Evolutionary conservation across 176 grass and related monocot genomes (phyloP).

Genomic region (Themeda triandra): DNA sequence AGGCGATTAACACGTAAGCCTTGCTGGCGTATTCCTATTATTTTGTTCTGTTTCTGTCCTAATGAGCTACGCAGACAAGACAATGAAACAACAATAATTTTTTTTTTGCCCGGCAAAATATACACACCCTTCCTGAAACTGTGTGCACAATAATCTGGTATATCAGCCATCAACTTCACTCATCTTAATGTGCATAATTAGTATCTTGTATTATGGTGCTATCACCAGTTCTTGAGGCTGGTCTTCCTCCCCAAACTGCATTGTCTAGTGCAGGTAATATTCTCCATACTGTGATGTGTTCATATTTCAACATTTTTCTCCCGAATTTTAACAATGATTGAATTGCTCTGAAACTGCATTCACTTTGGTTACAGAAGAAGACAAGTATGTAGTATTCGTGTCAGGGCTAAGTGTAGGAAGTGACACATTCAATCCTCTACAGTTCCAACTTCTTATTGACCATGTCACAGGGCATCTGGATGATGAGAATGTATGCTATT

Average conservation of each 20-base stretch:
- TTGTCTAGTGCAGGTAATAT: slow-evolving; percentile 59
- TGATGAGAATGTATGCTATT: slow-evolving; percentile 84
- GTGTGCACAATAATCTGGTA: too few relatives aligned
- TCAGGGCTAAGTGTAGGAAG: slow-evolving; percentile 80
- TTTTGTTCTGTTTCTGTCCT: too few relatives aligned
- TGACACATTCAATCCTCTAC: slow-evolving; percentile 82
- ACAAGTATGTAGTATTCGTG: slow-evolving; percentile 87
- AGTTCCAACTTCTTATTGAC: slow-evolving; percentile 98
- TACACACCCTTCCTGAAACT: too few relatives aligned
- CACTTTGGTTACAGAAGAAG: slow-evolving; percentile 64
- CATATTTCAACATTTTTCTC: background rate
- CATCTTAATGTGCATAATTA: too few relatives aligned
- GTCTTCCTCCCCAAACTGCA: slow-evolving; percentile 73
- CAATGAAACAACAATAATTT: too few relatives aligned
- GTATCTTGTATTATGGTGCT: too few relatives aligned
- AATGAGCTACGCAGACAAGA: too few relatives aligned
- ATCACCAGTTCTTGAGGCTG: slow-evolving; percentile 89
- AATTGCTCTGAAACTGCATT: slow-evolving; percentile 20
- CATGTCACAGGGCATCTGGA: slow-evolving; percentile 95
- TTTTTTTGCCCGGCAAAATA: too few relatives aligned
- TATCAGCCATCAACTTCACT: too few relatives aligned
- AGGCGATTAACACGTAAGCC: too few relatives aligned
- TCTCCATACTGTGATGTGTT: background rate
- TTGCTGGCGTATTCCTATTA: too few relatives aligned
- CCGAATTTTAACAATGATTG: background rate